A percentile compares a stretch with the other conserved stretches of the same genome.
phyloP scores from a whole-genome alignment of 352 stramenopile species.

The Pythium plurisporium region DNA sequence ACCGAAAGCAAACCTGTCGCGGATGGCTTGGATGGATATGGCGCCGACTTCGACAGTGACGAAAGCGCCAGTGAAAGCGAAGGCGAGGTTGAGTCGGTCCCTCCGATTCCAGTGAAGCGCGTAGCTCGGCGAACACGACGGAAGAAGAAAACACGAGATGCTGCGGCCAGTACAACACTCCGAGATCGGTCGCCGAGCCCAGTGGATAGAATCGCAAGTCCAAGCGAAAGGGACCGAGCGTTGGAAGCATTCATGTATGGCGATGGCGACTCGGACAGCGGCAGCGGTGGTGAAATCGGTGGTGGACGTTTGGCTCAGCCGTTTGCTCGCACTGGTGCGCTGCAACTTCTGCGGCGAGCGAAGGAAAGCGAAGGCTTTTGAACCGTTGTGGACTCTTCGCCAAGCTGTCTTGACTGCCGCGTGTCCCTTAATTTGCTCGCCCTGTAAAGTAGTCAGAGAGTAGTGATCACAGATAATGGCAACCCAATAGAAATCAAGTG shows the following conservation, averaged over 20 bases:
- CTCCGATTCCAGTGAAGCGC: not conserved
- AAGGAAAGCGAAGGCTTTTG: conserved; percentile 79
- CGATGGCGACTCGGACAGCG: conserved; percentile 10
- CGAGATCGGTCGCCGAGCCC: not conserved
- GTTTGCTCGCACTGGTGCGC: conserved; percentile 61
- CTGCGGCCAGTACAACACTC: not conserved
- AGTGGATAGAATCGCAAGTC: not conserved
- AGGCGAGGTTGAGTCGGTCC: conserved; percentile 7
- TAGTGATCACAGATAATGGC: not conserved
- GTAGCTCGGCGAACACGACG: conserved; percentile 7
- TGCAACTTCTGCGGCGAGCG: conserved; percentile 50
- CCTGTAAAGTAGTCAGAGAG: conserved; percentile 1
- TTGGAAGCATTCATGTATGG: conserved; percentile 22
- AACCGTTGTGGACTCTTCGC: not conserved
- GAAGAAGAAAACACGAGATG: not conserved
- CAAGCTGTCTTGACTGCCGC: not conserved
- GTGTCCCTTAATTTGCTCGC: not conserved
- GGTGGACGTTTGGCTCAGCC: conserved; percentile 39
- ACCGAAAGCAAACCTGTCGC: not conserved
- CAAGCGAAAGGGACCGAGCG: conserved; percentile 8
- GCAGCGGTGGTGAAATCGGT: not conserved
- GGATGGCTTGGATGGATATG: conserved; percentile 37
- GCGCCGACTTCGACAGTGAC: conserved; percentile 62
- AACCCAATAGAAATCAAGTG: not conserved
- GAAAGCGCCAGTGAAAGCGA: conserved; percentile 27